These are phyloP conservation scores for Fusarium sp. DNA, from an alignment of 2,329 filamentous ascomycete genomes.

Conservation along the genomic window DNA sequence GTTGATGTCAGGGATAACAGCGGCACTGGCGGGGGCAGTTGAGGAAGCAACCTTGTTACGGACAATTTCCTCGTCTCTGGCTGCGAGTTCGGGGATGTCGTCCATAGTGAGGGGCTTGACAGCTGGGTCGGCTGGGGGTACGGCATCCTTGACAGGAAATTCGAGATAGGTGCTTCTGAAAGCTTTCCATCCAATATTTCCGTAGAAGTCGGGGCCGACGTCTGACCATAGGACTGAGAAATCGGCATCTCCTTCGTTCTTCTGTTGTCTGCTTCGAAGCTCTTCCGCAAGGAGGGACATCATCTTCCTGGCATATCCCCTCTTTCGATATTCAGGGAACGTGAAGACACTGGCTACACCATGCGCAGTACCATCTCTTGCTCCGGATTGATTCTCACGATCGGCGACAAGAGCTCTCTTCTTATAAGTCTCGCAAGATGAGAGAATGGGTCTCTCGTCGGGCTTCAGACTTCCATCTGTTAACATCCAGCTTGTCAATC, in stretches of 20 bases:
- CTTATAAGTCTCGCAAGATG: slow-evolving; percentile 72
- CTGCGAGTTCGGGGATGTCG: slow-evolving; percentile 71
- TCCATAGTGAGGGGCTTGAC: slow-evolving; percentile 64
- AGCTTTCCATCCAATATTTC: slow-evolving; percentile 78
- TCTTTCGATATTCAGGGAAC: slow-evolving; percentile 71
- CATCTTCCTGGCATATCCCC: slow-evolving; percentile 83
- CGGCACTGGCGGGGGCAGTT: slow-evolving; percentile 48
- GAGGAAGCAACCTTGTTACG: slow-evolving; percentile 59
- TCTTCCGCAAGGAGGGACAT: slow-evolving; percentile 69
- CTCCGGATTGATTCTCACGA: slow-evolving; percentile 44
- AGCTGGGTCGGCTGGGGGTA: slow-evolving; percentile 41
- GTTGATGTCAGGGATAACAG: slow-evolving; percentile 49
- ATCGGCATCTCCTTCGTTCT: slow-evolving; percentile 51
- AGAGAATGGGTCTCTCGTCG: slow-evolving; percentile 64
- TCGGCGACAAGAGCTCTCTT: slow-evolving; percentile 65
- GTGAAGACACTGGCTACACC: slow-evolving; percentile 87
- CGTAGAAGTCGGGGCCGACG: slow-evolving; percentile 86
- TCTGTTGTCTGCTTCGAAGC: slow-evolving; percentile 48
- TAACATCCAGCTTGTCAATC: slow-evolving; percentile 73
- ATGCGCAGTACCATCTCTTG: slow-evolving; percentile 70
- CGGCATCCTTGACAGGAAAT: slow-evolving; percentile 57
- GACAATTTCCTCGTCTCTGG: slow-evolving; percentile 72
- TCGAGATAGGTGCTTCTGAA: slow-evolving; percentile 79
- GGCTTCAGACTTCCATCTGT: slow-evolving; percentile 57
- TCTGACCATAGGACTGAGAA: slow-evolving; percentile 90